Base-by-base conservation (phyloP, 805 yeast genomes). In the Candida loeiensis region DNA sequence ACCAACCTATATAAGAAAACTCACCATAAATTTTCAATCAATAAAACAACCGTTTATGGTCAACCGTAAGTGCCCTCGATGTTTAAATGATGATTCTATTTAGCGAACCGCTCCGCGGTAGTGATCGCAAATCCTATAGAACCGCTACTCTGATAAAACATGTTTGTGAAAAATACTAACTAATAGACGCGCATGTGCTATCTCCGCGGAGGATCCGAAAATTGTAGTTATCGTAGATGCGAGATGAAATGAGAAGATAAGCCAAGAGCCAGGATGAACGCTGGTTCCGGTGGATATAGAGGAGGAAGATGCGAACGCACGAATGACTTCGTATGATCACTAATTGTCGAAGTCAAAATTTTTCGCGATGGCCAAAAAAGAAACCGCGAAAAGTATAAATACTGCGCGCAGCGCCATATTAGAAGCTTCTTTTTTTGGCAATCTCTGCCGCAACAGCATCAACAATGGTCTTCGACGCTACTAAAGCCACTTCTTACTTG, bases 401-500 rank as follows among this genome's bases (percentile, higher is more conserved):
- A 25, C 16, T 18, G 25, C 34, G 29, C 25, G 13, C 17, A 29
- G 15, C 37, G 29, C 35, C 16, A 19, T 28, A 13, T 36, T 43
- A 38, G 26, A 21, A 9, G 32, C 53, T 63, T 65, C 56, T 51
- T 61, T 59, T 66, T 63, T 56, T 68, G 73, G 74, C 71, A 64
- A 66, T 51, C 56, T 48, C 55, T 56, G 64, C 64, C 69, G 71
- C 53, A 43, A 49, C 47, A 18, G 39, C 36, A 38, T 30, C 33
- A 37, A 51, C 44, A 50, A 62, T 62, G 66, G 64, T 58, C 46
- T 64, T 66, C 45, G 66, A 66, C 45, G 44, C 68, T 51, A 48
- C 82, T 29, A 73, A 75, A 49, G 98, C 97, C 50, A 56, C 83
- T 47, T 79, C 80, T 42, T 73, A 72, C 59, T 76, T 93, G 51